Base-by-base conservation (phyloP, 345 rosid species). In the Camelina laxa region DNA sequence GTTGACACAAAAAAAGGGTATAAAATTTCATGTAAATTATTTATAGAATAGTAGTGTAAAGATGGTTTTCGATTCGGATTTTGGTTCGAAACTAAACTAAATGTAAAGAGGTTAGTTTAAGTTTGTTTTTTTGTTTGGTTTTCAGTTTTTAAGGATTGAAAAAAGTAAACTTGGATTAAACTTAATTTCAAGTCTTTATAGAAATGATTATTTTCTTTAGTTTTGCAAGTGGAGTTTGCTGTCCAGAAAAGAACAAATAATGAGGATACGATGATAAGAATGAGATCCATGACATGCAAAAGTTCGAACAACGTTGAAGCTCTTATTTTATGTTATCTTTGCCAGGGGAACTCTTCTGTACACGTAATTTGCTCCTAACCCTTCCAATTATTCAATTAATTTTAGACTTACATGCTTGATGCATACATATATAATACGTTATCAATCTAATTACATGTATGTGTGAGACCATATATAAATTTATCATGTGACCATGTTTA, bases 371-470 rank as follows among this genome's bases (percentile, higher is more conserved):
- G 39, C 42, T 33, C 55, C 47, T 50, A 59, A 50, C 53, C 59
- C 11, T 19, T 49, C 63, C 21, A 67, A 67, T 60, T 67, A 67
- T 50, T 75, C 48, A 50, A 67, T 50, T 60, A 60, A 15, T 39
- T 19, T 75, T 67, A 27, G 67, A 67, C 62, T 58, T 74, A 38
- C 78, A 66, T 75, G 73, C 73, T 39, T 75, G 54, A 38, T 59
- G 45, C 55, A 67, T 75, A 54, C 78, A 36, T 24, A 57, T 74
- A 47, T 57, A 9, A 50, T 57, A 22, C 65, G 33, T 63, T 27
- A 50, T 20, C 56, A 20, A 50, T 63, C 36, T 42, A 54, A 63
- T 41, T 71, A 71, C 50, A 58, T 63, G 39, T 2, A 14, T 20
- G 7, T 51, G 21, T 51, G 60, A 20, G 22, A 33, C 31, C 19